Percentiles rank a stretch among this genome's conserved stretches.
phyloP scores from a whole-genome alignment of 1,284 basidiomycete genomes.

The Prillingera fragicola region DNA sequence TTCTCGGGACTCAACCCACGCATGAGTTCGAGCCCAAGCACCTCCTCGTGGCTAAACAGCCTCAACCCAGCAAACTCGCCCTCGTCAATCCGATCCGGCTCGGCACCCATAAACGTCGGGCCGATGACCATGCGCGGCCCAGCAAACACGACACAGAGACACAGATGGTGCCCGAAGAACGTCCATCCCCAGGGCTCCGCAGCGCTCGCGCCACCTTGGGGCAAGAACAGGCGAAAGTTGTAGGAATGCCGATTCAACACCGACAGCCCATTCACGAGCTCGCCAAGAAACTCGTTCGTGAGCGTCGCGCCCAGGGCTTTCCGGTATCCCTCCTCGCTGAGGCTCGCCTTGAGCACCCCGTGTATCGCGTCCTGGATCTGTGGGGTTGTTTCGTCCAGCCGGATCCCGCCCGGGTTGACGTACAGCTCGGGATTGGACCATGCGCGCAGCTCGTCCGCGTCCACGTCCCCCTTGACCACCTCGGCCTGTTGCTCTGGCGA shows the following conservation, averaged over 20 bases:
- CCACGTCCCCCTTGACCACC: slow-evolving; percentile 28
- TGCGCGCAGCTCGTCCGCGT: slow-evolving; percentile 35
- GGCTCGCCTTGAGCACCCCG: slow-evolving; percentile 31
- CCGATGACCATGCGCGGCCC: slow-evolving; percentile 40
- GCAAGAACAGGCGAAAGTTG: slow-evolving; percentile 41
- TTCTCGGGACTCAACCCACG: slow-evolving; percentile 29
- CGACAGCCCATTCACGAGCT: slow-evolving; percentile 35
- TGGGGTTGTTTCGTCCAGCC: slow-evolving; percentile 36
- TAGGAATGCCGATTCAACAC: slow-evolving; percentile 43
- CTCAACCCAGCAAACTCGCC: slow-evolving; percentile 36
- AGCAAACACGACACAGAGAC: slow-evolving; percentile 39
- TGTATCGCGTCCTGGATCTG: slow-evolving; percentile 28
- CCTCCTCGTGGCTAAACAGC: slow-evolving; percentile 40
- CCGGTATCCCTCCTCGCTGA: slow-evolving; percentile 33
- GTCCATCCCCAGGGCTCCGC: slow-evolving; percentile 39
- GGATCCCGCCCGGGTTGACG: slow-evolving; percentile 40
- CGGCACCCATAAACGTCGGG: slow-evolving; percentile 44
- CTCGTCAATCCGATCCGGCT: slow-evolving; percentile 43
- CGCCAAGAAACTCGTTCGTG: slow-evolving; percentile 43
- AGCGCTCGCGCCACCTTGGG: not conserved
- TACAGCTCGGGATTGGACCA: slow-evolving; percentile 45
- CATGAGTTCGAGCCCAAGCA: slow-evolving; percentile 37
- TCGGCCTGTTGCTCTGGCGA: slow-evolving; percentile 18
- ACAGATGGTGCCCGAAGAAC: slow-evolving; percentile 46
- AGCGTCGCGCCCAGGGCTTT: slow-evolving; percentile 39